Evolutionary conservation across 345 rosid species (phyloP), one percentile per base, ranked within the genome.

Genomic region (Cardamine resedifolia): DNA sequence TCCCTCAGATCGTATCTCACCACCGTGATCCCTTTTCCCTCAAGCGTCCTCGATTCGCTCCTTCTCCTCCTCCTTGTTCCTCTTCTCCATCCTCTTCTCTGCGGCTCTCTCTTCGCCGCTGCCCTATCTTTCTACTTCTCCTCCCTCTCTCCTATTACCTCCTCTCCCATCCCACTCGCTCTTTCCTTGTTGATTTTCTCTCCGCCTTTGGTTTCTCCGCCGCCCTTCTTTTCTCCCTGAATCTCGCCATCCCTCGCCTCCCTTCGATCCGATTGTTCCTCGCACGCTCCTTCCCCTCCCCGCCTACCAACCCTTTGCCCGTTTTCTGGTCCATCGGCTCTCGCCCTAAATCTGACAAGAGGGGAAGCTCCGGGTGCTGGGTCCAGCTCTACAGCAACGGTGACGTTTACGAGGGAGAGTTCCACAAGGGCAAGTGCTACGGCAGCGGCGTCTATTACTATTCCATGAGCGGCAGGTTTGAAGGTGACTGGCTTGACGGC

Each of bases 291-390:
- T 88, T 92, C 65, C 96, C 77, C 4, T 49, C 83, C 0, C 33
- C 84, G 3, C 63, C 83, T 3, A 74, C 88, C 49, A 66, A 85
- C 41, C 83, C 85, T 50, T 75, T 90, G 21, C 96, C 98, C 0
- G 95, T 91, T 56, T 88, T 94, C 59, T 94, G 97, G 98, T 89
- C 96, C 0, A 94, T 91, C 59, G 97, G 96, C 58, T 91, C 97
- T 49, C 80, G 89, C 10, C 74, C 87, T 0, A 88, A 81, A 60
- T 71, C 86, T 0, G 98, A 93, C 50, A 87, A 83, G 63, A 80
- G 87, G 68, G 80, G 15, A 5, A 84, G 79, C 79, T 91, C 98
- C 5, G 98, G 96, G 16, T 89, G 88, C 74, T 89, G 92, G 95
- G 96, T 89, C 21, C 96, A 89, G 82, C 83, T 83, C 10, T 94